Percentiles rank a stretch among this genome's conserved stretches.
Conservation (phyloP, 2,329 filamentous ascomycete genomes). For the Trichoderma sp. region DNA sequence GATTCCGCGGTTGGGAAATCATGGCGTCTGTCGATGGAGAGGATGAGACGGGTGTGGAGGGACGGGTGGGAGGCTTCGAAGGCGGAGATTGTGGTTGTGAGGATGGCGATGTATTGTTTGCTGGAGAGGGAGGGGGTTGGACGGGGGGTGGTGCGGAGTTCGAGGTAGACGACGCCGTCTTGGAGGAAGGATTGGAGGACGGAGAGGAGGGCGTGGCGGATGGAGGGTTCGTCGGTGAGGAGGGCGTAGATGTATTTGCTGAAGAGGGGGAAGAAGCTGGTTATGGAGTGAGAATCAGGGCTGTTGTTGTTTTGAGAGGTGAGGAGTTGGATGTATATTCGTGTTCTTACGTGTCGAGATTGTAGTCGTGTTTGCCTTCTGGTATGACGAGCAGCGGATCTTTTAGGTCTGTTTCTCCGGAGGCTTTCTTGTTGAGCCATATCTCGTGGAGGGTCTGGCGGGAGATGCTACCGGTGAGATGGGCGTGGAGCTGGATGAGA, state of each 20-base stretch:
- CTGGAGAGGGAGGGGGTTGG: constrained; percentile 57
- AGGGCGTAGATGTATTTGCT: constrained; percentile 76
- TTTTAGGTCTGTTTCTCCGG: constrained; percentile 52
- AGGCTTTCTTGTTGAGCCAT: constrained; percentile 59
- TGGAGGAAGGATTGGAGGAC: constrained; percentile 64
- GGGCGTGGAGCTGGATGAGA: constrained; percentile 65
- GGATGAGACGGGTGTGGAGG: constrained; percentile 64
- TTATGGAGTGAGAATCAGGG: background rate
- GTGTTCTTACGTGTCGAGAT: constrained; percentile 58
- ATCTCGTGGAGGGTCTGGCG: constrained; percentile 69
- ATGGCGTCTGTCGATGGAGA: constrained; percentile 70
- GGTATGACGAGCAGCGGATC: constrained; percentile 71
- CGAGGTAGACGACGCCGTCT: constrained; percentile 74
- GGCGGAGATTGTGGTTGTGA: constrained; percentile 60
- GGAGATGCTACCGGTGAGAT: constrained; percentile 75
- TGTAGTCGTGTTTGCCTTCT: constrained; percentile 66
- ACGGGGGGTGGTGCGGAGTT: constrained; percentile 77
- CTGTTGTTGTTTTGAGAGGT: background rate
- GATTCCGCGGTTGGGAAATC: constrained; percentile 57
- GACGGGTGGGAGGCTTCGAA: constrained; percentile 42
- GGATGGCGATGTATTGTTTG: constrained; percentile 59
- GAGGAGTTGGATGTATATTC: background rate
- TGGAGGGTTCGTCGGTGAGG: constrained; percentile 58
- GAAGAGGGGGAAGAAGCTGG: constrained; percentile 74
- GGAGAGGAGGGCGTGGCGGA: constrained; percentile 59